A percentile compares a stretch with the other conserved stretches of the same genome.
Evolutionary conservation across 2,329 filamentous ascomycete species (phyloP).

Genomic region (Beauveria sp.): DNA sequence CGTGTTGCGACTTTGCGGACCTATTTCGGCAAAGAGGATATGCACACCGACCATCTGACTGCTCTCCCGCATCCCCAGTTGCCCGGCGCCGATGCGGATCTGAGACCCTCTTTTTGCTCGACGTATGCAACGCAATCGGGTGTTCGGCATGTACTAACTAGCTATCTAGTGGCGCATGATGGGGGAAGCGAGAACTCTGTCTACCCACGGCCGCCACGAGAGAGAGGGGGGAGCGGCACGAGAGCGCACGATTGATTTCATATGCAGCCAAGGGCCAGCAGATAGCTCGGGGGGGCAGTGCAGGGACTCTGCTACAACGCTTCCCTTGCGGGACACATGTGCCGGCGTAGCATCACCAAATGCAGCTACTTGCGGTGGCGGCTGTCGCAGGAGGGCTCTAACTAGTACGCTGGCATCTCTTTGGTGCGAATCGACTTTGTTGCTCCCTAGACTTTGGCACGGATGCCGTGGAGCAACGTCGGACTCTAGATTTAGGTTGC

Average conservation of each 20-base stretch:
- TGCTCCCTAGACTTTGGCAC: neutral
- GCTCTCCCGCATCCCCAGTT: neutral
- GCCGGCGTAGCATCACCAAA: conserved; percentile 5
- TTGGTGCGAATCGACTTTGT: neutral
- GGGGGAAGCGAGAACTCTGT: neutral
- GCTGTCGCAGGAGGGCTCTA: neutral
- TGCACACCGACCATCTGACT: neutral
- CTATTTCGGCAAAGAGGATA: neutral
- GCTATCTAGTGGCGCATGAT: neutral
- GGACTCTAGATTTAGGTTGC: conserved; percentile 5
- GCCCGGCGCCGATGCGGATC: neutral
- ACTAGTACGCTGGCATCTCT: neutral
- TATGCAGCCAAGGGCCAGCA: neutral
- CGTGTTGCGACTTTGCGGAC: neutral
- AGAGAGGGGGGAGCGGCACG: neutral
- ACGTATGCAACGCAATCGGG: conserved; percentile 3
- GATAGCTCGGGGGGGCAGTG: conserved; percentile 1
- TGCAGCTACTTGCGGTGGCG: neutral
- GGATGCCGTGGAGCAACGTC: neutral
- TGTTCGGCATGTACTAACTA: neutral
- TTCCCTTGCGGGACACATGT: neutral
- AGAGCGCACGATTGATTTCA: neutral
- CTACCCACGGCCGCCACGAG: neutral
- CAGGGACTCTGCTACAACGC: neutral
- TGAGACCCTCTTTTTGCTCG: conserved; percentile 1